Base-by-base conservation (phyloP, 192 early-diverging fungal species). In the Lunasporangiospora selenospora region DNA sequence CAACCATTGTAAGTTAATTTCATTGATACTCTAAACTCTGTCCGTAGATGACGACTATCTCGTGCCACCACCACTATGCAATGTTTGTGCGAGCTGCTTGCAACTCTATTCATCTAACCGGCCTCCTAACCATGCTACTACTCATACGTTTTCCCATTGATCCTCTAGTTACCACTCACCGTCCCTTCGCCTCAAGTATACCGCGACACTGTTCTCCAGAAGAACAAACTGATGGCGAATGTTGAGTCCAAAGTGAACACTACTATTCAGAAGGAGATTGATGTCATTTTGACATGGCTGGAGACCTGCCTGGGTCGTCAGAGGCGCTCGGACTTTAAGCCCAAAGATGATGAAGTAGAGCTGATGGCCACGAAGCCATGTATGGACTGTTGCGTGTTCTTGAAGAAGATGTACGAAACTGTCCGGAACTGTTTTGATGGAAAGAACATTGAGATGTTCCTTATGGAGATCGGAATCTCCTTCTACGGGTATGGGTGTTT, bases 271-370 rank as follows among this genome's bases (percentile, higher is more conserved):
- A 88, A 83, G 64, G 82, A 87, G 49, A 84, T 93, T 31, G 87
- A 89, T 55, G 83, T 89, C 33, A 87, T 91, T 32, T 77, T 88
- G 39, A 80, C 85, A 33, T 93, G 90, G 88, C 75, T 98, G 30
- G 76, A 76, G 33, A 67, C 80, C 4, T 66, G 91, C 6, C 80
- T 99, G 23, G 56, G 75, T 21, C 85, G 84, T 62, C 97, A 98
- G 70, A 94, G 92, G 63, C 90, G 91, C 48, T 78, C 81, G n/a
- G 97, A 99, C 60, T 99, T 93, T 63, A 85, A 86, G 36, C 93
- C 95, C 18, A 93, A 90, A 59, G 96, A 98, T 56, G 96, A 95
- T 40, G 86, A 89, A 58, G 82, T 87, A 26, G 81, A 87, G 19
- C 80, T 89, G 53, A 60, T 86, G 56, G 88, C 86, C 37, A 93